Evolutionary conservation across 2,329 filamentous ascomycete genomes (phyloP), one percentile per base, ranked within the genome.

Genomic region (Diplodia mutila): DNA sequence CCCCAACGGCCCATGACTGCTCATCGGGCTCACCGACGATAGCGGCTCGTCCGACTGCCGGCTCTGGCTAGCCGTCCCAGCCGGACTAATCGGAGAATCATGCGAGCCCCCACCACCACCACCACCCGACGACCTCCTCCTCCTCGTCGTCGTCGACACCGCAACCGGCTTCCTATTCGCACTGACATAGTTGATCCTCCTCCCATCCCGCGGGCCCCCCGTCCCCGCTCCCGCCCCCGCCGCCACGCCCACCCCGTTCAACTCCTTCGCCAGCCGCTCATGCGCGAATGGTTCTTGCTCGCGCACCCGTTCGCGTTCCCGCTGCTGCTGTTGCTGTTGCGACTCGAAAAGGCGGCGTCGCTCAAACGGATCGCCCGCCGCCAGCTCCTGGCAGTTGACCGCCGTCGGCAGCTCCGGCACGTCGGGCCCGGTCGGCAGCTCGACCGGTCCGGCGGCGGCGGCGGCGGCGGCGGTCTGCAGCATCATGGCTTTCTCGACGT

Each of bases 331-430:
- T 11, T 39, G 32, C 32, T 14, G 53, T 18, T n/a, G 29, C n/a
- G n/a, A n/a, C 53, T 57, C 53, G 18, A 39, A 37, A 16, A 12
- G 32, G 18, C 53, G 53, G 32, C 34, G n/a, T 34, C n/a, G n/a
- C n/a, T n/a, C n/a, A n/a, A n/a, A n/a, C n/a, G n/a, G n/a, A n/a
- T n/a, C n/a, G n/a, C n/a, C 29, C 29, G 55, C 55, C 23, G 37
- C 37, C 23, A 61, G 23, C 37, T 61, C 55, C 55, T 61, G 55
- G 9, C 42, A 61, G 16, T 61, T 61, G 12, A 48, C 55, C 55
- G 37, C 55, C 14, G 55, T 61, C 23, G 55, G 55, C 55, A 61
- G 3, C 55, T 61, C 55, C 14, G 55, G 55, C 25, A 46, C 16
- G 16, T 61, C 55, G 4, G 55, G 55, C 14, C 55, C 55, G 23